phyloP scores from a whole-genome alignment of 2,329 filamentous ascomycete species.

The Ceratocystis diversiconidia region DNA sequence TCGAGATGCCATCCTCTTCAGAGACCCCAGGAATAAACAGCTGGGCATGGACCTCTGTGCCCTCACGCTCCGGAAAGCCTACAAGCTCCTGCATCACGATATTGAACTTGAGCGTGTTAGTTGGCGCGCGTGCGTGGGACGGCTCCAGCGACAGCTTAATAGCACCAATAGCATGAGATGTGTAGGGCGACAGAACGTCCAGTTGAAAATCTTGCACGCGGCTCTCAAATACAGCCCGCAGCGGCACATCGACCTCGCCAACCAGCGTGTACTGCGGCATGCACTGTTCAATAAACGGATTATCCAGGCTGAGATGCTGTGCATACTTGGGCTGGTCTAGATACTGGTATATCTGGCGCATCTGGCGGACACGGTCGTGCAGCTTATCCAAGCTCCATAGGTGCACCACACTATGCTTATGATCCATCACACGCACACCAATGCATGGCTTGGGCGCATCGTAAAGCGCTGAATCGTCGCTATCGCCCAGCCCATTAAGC shows the following conservation, averaged over 20 bases:
- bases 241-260: conserved; percentile 81
- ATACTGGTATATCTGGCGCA: conserved; percentile 96
- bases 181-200: conserved; percentile 85
- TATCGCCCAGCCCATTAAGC: conserved; percentile 77
- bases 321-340: conserved; percentile 89
- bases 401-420: conserved; percentile 70
- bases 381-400: conserved; percentile 93
- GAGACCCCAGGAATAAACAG: conserved; percentile 88
- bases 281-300: conserved; percentile 81
- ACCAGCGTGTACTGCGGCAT: conserved; percentile 87
- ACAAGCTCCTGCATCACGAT: conserved; percentile 95
- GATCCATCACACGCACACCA: conserved; percentile 80
- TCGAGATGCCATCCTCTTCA: conserved; percentile 81
- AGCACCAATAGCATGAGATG: conserved; percentile 77
- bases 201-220: conserved; percentile 87
- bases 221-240: conserved; percentile 86
- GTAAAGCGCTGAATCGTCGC: conserved; percentile 67
- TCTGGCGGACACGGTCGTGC: conserved; percentile 69
- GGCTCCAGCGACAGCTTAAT: conserved; percentile 84
- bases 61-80: conserved; percentile 89
- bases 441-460: conserved; percentile 78
- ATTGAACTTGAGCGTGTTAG: conserved; percentile 91
- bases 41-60: conserved; percentile 88
- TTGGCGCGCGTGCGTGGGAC: conserved; percentile 80
- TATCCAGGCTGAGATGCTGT: conserved; percentile 81